These are phyloP conservation scores for Lepidium aucheri DNA, from an alignment of 345 rosid species.

Conservation along the genomic window DNA sequence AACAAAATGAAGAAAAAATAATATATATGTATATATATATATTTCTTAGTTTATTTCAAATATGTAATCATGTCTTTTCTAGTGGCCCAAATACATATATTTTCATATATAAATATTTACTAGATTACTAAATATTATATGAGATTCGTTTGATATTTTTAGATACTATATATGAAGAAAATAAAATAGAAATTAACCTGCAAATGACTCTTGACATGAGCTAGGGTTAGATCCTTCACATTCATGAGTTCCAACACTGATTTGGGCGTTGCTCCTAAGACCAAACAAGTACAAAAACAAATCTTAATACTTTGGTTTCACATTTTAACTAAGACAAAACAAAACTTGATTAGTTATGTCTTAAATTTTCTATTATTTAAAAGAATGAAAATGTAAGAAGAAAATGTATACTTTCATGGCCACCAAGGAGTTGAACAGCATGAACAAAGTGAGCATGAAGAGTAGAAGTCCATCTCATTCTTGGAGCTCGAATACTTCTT, in stretches of 20 bases:
- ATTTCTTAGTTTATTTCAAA: too few species aligned
- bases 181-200: conserved; percentile 49
- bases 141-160: background rate
- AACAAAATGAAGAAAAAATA: conserved; percentile 15
- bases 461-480: conserved; percentile 98
- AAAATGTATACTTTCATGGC: conserved; percentile 64
- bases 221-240: conserved; percentile 98
- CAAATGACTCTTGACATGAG: conserved; percentile 99
- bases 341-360: background rate
- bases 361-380: too few species aligned
- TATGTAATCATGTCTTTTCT: conserved; percentile 15
- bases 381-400: background rate
- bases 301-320: conserved; percentile 8
- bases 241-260: conserved; percentile 98
- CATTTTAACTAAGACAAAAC: background rate
- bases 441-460: conserved; percentile 94
- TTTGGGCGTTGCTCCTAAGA: conserved; percentile 92
- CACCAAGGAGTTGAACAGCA: conserved; percentile 96
- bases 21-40: too few species aligned
- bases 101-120: background rate
- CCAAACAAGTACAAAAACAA: background rate
- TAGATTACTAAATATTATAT: background rate
- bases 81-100: conserved; percentile 13
- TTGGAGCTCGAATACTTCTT: conserved; percentile 80
- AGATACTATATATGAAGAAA: background rate